phyloP scores from a whole-genome alignment of 768 basidiomycete genomes.

The Agaricus bisporus region DNA sequence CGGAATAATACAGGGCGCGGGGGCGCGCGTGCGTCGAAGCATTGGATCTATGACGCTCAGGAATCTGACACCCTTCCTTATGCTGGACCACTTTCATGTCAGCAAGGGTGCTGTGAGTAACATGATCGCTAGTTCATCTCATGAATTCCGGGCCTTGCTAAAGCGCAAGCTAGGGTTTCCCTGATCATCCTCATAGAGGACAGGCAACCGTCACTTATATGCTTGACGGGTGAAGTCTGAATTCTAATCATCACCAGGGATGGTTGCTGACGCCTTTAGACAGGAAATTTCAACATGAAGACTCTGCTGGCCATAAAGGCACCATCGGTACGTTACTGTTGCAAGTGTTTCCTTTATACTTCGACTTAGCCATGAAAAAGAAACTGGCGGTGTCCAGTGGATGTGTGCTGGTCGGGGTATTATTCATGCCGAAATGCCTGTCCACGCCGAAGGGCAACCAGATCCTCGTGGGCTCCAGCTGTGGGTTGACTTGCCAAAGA shows the following conservation, averaged over 20 bases:
- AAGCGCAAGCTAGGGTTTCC: slow-evolving; percentile 57
- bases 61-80: slow-evolving; percentile 87
- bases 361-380: slow-evolving; percentile 16
- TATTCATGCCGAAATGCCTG: slow-evolving; percentile 87
- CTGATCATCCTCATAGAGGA: slow-evolving; percentile 91
- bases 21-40: slow-evolving; percentile 78
- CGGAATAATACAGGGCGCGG: slow-evolving; percentile 51
- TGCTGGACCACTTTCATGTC: slow-evolving; percentile 82
- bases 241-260: background rate
- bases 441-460: slow-evolving; percentile 56
- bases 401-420: slow-evolving; percentile 84
- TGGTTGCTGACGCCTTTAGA: background rate
- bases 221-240: slow-evolving; percentile 57
- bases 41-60: slow-evolving; percentile 72
- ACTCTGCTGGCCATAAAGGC: slow-evolving; percentile 83
- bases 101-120: slow-evolving; percentile 56
- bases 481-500: slow-evolving; percentile 77
- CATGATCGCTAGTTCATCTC: background rate
- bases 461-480: slow-evolving; percentile 84
- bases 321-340: slow-evolving; percentile 38
- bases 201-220: slow-evolving; percentile 89
- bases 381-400: slow-evolving; percentile 89
- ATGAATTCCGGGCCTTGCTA: background rate
- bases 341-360: background rate
- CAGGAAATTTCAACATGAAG: slow-evolving; percentile 79